Evolutionary conservation across 345 rosid genomes (phyloP), one percentile per base, ranked within the genome.

Genomic region (Tarenaya hassleriana): DNA sequence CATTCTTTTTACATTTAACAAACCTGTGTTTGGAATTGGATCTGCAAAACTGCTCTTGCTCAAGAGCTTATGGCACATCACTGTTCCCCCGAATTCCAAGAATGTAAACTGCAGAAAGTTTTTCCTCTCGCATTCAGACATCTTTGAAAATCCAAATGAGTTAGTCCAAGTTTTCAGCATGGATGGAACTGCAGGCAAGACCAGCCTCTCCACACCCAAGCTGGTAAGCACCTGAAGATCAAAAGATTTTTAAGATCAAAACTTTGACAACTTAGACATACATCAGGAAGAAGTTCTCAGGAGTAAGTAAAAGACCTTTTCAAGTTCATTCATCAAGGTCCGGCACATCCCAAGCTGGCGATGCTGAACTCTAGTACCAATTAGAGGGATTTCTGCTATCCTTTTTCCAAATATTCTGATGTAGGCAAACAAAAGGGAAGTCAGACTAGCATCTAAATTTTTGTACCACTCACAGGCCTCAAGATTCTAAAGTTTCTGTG

Each of bases 171-270:
- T 71, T 55, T 72, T 68, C 55, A 89, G 34, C 39, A 76, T 70
- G 48, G 66, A 59, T 42, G 79, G 78, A 66, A 77, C 86, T 62
- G 97, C 95, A 41, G 95, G 94, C 67, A 89, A 64, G 62, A 83
- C 63, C 70, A 89, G 67, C 51, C 75, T 79, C 65, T 86, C 64
- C 11, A 83, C 90, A 66, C 95, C 97, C 62, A 83, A 69, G 55
- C 58, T 64, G 61, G 24, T 57, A 40, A 73, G 74, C 43, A 66
- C 77, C 97, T 89, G 73, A 61, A 73, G 43, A 51, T 35, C 41
- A 45, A 13, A 45, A 58, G 0, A 16, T 55, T 16, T 33, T 63
- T 48, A 34, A 56, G 33, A 16, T 34, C 1, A 42, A 41, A 16
- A 29, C 46, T 31, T 56, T 37, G 41, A 12, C 41, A 41, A 35